phyloP scores from a whole-genome alignment of 1,284 basidiomycete genomes.

The Meira nashicola region DNA sequence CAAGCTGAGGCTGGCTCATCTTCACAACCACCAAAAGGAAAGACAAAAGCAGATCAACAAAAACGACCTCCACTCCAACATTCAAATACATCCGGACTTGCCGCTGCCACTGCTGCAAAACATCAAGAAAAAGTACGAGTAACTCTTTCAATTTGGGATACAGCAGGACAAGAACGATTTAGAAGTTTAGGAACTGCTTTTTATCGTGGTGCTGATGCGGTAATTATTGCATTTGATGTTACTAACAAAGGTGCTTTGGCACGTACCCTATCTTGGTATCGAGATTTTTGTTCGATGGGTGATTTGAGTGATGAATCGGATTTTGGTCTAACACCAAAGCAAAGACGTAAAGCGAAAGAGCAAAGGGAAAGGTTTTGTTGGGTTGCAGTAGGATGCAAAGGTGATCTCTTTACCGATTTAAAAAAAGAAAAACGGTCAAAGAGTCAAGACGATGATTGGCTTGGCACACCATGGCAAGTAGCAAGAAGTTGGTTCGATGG shows the following conservation, averaged over 20 bases:
- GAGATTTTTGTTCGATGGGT: conserved; percentile 21
- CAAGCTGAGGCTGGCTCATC: not conserved
- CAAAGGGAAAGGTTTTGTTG: conserved; percentile 28
- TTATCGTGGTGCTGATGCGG: conserved; percentile 44
- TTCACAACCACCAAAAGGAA: not conserved
- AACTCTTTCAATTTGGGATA: conserved; percentile 19
- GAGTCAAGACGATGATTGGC: not conserved
- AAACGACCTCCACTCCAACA: not conserved
- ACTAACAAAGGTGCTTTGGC: conserved; percentile 14
- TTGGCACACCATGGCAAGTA: not conserved
- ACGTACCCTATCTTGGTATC: conserved; percentile 25
- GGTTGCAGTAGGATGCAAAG: conserved; percentile 40
- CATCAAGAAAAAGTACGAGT: conserved; percentile 7
- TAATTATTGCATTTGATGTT: conserved; percentile 35
- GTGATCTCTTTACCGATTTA: conserved; percentile 18
- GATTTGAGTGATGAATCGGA: conserved; percentile 11
- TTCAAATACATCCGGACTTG: not conserved
- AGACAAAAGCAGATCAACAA: not conserved
- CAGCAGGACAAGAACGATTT: conserved; percentile 48
- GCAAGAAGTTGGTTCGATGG: conserved; percentile 11
- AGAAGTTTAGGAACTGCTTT: conserved; percentile 43
- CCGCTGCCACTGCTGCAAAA: not conserved
- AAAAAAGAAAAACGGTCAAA: not conserved
- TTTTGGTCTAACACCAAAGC: not conserved
- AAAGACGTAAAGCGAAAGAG: conserved; percentile 10